Conservation (phyloP, 2,329 filamentous ascomycete genomes). For the Alternaria postmessia region DNA sequence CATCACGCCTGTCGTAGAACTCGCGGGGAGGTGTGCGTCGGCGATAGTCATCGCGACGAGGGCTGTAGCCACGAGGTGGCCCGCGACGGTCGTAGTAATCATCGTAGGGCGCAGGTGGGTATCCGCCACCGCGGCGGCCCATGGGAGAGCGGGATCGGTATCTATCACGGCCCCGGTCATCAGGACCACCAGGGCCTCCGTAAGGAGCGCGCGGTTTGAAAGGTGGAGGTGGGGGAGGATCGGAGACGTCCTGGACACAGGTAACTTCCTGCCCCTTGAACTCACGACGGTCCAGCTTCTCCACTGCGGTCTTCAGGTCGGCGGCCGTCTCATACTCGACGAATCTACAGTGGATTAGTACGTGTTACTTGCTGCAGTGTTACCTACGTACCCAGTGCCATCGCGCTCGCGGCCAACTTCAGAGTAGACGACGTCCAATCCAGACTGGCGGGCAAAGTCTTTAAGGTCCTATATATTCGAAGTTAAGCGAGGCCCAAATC, state of each 20-base stretch:
- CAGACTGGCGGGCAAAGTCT: constrained; percentile 97
- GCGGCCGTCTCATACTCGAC: constrained; percentile 96
- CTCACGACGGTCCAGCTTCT: constrained; percentile 91
- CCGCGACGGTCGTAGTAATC: constrained; percentile 80
- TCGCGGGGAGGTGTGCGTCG: constrained; percentile 79
- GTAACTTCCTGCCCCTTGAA: constrained; percentile 90
- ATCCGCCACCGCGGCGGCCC: constrained; percentile 68
- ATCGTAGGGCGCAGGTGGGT: constrained; percentile 68
- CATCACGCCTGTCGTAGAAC: constrained; percentile 81
- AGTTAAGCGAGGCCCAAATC: constrained; percentile 73
- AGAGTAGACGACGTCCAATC: constrained; percentile 96
- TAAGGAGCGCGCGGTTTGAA: constrained; percentile 48
- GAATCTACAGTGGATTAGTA: constrained; percentile 67
- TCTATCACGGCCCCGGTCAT: constrained; percentile 75
- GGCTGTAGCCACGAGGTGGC: constrained; percentile 83
- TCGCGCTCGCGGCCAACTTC: constrained; percentile 93
- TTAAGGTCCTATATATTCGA: constrained; percentile 92
- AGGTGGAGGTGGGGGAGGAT: constrained; percentile 47
- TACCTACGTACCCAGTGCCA: constrained; percentile 79
- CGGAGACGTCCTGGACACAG: constrained; percentile 82
- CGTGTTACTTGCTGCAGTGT: neutral
- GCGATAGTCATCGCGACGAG: constrained; percentile 85
- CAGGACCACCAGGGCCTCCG: constrained; percentile 50
- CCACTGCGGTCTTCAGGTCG: constrained; percentile 88
- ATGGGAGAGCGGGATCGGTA: constrained; percentile 79